Evolutionary conservation across 805 yeast genomes (phyloP), one percentile per base, ranked within the genome.

Genomic region (Dipodascopsis uninucleata): DNA sequence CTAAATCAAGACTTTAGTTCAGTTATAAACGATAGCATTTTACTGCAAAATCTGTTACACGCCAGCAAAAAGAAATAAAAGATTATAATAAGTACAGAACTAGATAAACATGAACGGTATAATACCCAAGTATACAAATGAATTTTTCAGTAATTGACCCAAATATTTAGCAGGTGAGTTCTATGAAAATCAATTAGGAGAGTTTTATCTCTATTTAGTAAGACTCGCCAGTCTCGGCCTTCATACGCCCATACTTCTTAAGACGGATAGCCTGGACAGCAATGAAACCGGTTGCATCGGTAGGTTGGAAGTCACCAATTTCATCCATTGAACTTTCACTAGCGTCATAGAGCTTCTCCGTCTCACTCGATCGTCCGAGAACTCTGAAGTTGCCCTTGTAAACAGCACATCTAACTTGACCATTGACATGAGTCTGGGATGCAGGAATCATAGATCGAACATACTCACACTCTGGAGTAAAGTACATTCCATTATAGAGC

Each of bases 311-410:
- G 49, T 96, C 98, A 47, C 97, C 88, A 63, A 93, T 81, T 73
- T 93, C 98, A 71, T 93, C 98, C 98, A 93, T 93, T 9, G 97
- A 90, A 12, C 97, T 89, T 70, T 90, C 97, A 44, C 96, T 87
- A 56, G 96, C 96, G 67, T 93, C 97, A 70, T 93, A 93, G 59
- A 93, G 79, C 73, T 88, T 90, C 74, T 93, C 98, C 51, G 97
- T 88, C 55, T 82, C 82, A 21, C 96, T 87, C 52, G 82, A 88
- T 78, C 98, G 87, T 66, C 98, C 98, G 64, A 89, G 77, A 57
- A 90, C 78, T 46, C 74, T 71, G 58, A 87, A 70, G 53, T 80
- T 72, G 59, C 98, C 98, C 78, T 93, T 93, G 81, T 90, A 93
- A 56, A 83, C 81, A 64, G 88, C 77, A 54, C 89, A 82, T 76